phyloP scores from a whole-genome alignment of 2,329 filamentous ascomycete species.

The Onygenales sp. region DNA sequence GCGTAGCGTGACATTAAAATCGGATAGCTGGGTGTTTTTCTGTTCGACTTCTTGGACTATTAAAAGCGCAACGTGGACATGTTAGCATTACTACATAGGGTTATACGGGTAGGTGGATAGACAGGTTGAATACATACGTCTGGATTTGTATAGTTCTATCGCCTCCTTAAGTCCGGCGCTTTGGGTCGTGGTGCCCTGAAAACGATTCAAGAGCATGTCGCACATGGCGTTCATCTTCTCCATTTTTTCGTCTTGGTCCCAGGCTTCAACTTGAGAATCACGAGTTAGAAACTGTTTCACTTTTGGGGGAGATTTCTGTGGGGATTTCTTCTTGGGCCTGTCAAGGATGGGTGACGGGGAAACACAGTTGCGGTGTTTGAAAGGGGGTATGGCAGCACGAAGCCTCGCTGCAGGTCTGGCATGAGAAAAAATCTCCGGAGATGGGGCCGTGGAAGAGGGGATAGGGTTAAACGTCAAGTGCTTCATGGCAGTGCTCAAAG shows the following conservation, averaged over 20 bases:
- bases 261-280: constrained; percentile 67
- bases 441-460: constrained; percentile 13
- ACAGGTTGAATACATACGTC: constrained; percentile 46
- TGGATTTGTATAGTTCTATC: constrained; percentile 62
- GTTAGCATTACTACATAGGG: background rate
- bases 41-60: constrained; percentile 50
- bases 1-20: constrained; percentile 48
- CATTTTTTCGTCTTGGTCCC: constrained; percentile 70
- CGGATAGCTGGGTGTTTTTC: constrained; percentile 40
- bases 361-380: constrained; percentile 4
- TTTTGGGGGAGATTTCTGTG: constrained; percentile 23
- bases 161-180: constrained; percentile 64
- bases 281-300: constrained; percentile 55
- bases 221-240: constrained; percentile 69
- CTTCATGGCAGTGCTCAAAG: constrained; percentile 29
- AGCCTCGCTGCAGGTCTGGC: constrained; percentile 11
- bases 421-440: constrained; percentile 20
- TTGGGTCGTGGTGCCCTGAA: constrained; percentile 59
- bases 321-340: constrained; percentile 16
- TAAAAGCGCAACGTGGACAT: background rate
- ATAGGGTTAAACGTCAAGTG: constrained; percentile 15
- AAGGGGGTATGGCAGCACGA: constrained; percentile 20
- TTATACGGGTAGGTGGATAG: constrained; percentile 8
- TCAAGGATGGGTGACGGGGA: constrained; percentile 27
- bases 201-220: constrained; percentile 59